Percentiles rank a stretch among this genome's conserved stretches.
Evolutionary conservation across 768 basidiomycete species (phyloP).

Genomic region (Suillus subaureus): DNA sequence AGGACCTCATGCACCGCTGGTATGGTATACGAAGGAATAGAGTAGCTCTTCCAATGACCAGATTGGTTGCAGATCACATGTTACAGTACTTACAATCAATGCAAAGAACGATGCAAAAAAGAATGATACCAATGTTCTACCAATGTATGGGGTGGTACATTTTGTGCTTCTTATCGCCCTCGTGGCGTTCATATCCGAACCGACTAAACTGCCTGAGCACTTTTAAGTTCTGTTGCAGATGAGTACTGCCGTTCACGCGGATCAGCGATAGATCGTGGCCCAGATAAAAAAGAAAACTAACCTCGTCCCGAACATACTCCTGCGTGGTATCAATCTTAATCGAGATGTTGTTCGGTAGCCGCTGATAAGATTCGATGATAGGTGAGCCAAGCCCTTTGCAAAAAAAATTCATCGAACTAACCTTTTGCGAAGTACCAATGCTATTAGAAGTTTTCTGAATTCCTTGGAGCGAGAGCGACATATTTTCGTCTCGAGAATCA

Average conservation of each 20-base stretch:
- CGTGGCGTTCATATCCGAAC: not conserved
- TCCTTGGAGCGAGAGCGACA: conserved; percentile 27
- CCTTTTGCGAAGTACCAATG: conserved; percentile 16
- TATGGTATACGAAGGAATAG: not conserved
- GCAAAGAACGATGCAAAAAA: conserved; percentile 10
- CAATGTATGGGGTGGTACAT: conserved; percentile 7
- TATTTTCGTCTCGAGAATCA: conserved; percentile 10
- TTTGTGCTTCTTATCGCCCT: conserved; percentile 2
- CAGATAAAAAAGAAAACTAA: conserved; percentile 11
- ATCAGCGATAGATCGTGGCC: conserved; percentile 6
- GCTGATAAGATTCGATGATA: conserved; percentile 10
- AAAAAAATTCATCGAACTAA: not conserved
- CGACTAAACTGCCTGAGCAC: conserved; percentile 4
- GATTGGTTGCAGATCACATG: conserved; percentile 11
- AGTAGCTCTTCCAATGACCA: not conserved
- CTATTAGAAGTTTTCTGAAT: conserved; percentile 25
- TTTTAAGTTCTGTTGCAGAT: conserved; percentile 7
- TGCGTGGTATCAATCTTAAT: conserved; percentile 68
- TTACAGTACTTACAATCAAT: conserved; percentile 11
- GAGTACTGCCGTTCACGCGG: conserved; percentile 1
- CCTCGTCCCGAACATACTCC: conserved; percentile 47
- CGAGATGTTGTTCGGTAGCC: conserved; percentile 50
- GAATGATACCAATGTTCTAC: conserved; percentile 12
- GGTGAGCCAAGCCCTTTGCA: not conserved
- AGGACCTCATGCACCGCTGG: conserved; percentile 6